Evolutionary conservation across 73 alveolate genomes (phyloP).

Genomic region (Paramecium bursaria): DNA sequence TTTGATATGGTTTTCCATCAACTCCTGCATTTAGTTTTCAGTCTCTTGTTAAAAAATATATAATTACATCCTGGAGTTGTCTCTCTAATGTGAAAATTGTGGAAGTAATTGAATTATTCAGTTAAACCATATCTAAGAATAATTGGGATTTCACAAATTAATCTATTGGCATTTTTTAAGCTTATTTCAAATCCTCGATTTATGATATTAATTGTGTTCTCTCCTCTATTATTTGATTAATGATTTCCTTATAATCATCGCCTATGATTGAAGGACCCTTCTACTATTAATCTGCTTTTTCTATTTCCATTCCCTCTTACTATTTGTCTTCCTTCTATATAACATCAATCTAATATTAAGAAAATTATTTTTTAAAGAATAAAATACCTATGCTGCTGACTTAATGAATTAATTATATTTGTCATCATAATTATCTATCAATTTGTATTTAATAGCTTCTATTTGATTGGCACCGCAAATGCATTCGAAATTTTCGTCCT

Average conservation of each 20-base stretch:
- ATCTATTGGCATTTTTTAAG: not conserved
- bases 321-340: too few species aligned
- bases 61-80: not conserved
- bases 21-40: not conserved
- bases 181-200: constrained; percentile 20
- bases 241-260: constrained; percentile 10
- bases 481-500: constrained; percentile 38
- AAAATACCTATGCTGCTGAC: not conserved
- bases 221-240: not conserved
- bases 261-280: not conserved
- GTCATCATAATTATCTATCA: not conserved
- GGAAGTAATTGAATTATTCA: constrained; percentile 11
- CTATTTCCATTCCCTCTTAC: not conserved
- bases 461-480: constrained; percentile 46
- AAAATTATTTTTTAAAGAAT: too few species aligned
- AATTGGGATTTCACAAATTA: not conserved
- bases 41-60: not conserved
- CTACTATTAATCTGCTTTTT: not conserved
- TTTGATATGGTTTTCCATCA: not conserved
- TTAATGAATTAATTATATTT: not conserved
- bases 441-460: constrained; percentile 20
- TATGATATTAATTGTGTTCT: not conserved
- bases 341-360: not conserved
- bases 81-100: constrained; percentile 10
- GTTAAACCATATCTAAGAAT: constrained; percentile 34